A percentile compares a stretch with the other conserved stretches of the same genome.
phyloP scores from a whole-genome alignment of 331 rosid genomes.

The Pyrus hybrid region DNA sequence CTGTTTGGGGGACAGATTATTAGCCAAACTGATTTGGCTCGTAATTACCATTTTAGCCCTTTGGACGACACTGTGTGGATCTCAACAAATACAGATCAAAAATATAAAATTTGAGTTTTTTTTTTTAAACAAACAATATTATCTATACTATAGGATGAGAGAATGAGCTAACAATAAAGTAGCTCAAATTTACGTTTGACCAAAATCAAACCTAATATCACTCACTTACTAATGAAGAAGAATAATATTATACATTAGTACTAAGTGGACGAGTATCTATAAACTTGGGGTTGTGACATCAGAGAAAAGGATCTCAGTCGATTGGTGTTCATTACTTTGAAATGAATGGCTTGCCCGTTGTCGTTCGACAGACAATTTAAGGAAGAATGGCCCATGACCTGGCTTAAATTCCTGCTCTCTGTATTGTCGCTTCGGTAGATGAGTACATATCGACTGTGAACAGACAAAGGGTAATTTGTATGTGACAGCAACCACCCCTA shows the following conservation, averaged over 20 bases:
- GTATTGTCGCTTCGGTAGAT: neutral
- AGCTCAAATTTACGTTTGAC: accelerated
- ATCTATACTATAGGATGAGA: accelerated
- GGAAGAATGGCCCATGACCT: neutral
- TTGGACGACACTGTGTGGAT: too few species aligned
- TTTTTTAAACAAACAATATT: too few species aligned
- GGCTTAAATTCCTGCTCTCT: neutral
- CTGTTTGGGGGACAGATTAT: too few species aligned
- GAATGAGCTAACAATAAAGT: accelerated
- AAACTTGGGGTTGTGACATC: neutral
- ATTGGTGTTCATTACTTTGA: neutral
- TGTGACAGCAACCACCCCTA: constrained; percentile 24
- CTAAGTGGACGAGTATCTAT: too few species aligned
- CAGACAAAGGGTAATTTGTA: constrained; percentile 22
- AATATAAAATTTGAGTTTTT: too few species aligned
- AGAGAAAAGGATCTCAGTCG: neutral
- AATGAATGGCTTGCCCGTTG: neutral
- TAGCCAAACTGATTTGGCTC: too few species aligned
- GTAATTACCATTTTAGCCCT: too few species aligned
- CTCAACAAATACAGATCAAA: too few species aligned
- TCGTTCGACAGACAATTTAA: neutral
- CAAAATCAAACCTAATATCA: accelerated
- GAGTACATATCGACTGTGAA: neutral
- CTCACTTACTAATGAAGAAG: too few species aligned
- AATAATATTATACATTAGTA: accelerated